Evolutionary conservation across 1,284 basidiomycete species (phyloP), one percentile per base, ranked within the genome.

Genomic region (Trichosporon ovoides): DNA sequence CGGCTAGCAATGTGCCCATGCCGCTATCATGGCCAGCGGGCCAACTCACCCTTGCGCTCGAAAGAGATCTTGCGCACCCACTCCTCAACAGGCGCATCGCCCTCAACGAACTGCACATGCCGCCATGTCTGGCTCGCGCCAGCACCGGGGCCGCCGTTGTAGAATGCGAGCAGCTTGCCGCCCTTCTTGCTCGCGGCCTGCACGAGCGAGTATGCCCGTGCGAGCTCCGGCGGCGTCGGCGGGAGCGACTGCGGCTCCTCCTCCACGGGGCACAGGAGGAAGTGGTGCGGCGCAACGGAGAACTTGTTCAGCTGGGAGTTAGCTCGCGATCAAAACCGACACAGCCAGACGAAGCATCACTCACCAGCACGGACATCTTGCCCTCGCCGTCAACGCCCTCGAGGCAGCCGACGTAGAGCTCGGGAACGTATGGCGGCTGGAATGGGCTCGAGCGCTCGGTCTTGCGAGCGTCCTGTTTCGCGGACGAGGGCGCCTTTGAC

Each of bases 121-220:
- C 93, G 89, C 77, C 92, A 91, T 2, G 82, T 80, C 77, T 94
- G 91, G 72, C 88, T 91, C 9, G 91, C 90, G 35, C 91, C 91
- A 59, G 88, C 91, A 49, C 83, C 80, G 50, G 84, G 81, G 5
- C 90, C 90, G 66, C 89, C 88, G 63, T 94, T 94, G 75, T 91
- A 94, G 77, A 93, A 93, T 0, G 87, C 88, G 58, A 93, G 83
- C 59, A 87, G 80, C 35, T 78, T 80, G 19, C 65, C 54, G 2
- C 70, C 66, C 3, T 80, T 79, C 37, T 81, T 81, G 10, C 62
- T 52, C 14, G 85, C 88, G 3, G 89, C 86, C 7, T 82, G 75
- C 1, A 95, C 79, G 37, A 93, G 77, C 11, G 80, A 72, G 74
- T 91, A 91, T 1, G 84, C 80, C 62, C 86, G 83, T 1, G 87